Base-by-base conservation (phyloP, 164 flowering plant species). In the Aristolochia contorta region DNA sequence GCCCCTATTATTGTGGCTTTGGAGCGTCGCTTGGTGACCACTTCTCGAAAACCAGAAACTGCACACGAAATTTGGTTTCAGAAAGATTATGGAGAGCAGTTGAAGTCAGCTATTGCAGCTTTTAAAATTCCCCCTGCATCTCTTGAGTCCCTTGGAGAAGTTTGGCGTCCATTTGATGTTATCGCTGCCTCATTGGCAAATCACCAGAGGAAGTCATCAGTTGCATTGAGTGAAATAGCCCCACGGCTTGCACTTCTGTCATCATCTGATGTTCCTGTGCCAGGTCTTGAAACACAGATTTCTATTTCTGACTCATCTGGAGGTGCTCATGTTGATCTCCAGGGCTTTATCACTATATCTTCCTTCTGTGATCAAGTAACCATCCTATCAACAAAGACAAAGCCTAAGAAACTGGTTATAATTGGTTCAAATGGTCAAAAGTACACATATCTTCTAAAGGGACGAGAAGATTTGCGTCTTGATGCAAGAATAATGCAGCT, bases 401-500 rank as follows among this genome's bases (percentile, higher is more conserved):
- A 85, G 67, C 98, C 98, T 47, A 93, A 93, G 68, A 93, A 90
- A 68, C 79, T 93, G 60, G 79, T 76, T 60, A 80, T 93, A 46
- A 58, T 81, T 51, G 97, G 97, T 59, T 89, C 96, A 57, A 92
- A 93, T 81, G 98, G 98, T 63, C 75, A 81, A 63, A 86, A 76
- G 67, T 90, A 93, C 62, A 83, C 94, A 6, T 89, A 86, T 86
- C 96, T 93, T 21, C 68, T 93, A 65, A 93, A 93, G 80, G 98
- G 98, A 37, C 75, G 98, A 60, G 98, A 93, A 68, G 98, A 93
- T 74, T 70, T 89, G 66, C 96, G 98, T 48, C 97, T 93, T 69
- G 98, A 93, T 87, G 97, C 98, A 22, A 83, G 98, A 79, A 86
- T 93, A 56, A 89, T 93, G 98, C 98, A 93, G 77, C 74, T 93